phyloP scores from a whole-genome alignment of 495 filamentous ascomycete species.

The Neurospora cerealis region DNA sequence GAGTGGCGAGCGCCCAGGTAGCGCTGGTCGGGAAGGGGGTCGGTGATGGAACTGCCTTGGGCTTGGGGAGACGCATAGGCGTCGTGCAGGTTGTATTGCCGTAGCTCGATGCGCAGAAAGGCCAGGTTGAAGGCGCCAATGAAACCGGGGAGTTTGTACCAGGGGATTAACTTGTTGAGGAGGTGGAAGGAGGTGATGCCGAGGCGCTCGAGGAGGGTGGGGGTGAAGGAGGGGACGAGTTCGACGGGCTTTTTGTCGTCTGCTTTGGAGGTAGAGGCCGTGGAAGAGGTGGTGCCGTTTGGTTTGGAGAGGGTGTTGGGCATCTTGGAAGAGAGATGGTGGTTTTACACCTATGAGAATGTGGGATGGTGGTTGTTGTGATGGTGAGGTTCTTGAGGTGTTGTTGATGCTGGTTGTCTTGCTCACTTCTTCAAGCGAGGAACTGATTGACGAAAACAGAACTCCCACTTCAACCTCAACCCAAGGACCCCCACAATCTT shows the following conservation, averaged over 20 bases:
- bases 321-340: not conserved
- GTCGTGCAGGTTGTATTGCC: slow-evolving; percentile 31
- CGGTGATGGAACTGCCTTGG: slow-evolving; percentile 10
- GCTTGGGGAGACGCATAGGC: not conserved
- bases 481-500: not conserved
- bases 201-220: slow-evolving; percentile 12
- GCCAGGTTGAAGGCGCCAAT: slow-evolving; percentile 29
- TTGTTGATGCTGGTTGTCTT: not conserved
- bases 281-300: not conserved
- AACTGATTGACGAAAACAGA: not conserved
- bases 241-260: not conserved
- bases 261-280: not conserved
- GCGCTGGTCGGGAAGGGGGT: slow-evolving; percentile 15
- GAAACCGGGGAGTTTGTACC: slow-evolving; percentile 29
- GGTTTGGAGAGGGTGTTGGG: not conserved
- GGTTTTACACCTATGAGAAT: not conserved
- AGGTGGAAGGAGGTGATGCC: slow-evolving; percentile 22
- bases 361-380: not conserved
- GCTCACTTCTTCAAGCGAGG: not conserved
- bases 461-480: not conserved
- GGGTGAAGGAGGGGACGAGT: slow-evolving; percentile 7
- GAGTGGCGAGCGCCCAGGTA: slow-evolving; percentile 25
- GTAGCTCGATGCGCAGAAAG: slow-evolving; percentile 30
- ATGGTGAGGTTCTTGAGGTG: not conserved
- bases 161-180: slow-evolving; percentile 26